These are phyloP conservation scores for Trichoderma asperellum DNA, from an alignment of 2,329 filamentous ascomycete species.

Conservation along the genomic window DNA sequence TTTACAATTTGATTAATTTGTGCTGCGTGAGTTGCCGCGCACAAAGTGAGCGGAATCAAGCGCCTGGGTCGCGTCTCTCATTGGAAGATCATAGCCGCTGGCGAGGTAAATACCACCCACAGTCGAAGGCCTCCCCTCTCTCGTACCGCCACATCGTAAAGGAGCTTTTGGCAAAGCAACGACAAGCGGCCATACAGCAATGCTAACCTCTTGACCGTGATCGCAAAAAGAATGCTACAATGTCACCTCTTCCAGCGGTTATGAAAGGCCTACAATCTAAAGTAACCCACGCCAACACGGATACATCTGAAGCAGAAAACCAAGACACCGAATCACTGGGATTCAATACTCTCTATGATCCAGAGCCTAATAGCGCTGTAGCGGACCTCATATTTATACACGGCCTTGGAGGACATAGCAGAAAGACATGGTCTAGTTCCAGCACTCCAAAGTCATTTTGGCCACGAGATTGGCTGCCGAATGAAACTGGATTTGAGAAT, in stretches of 20 bases:
- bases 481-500: conserved; percentile 14
- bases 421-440: conserved; percentile 27
- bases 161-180: neutral
- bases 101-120: neutral
- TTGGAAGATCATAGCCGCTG: neutral
- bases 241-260: conserved; percentile 5
- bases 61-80: neutral
- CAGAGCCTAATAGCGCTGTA: neutral
- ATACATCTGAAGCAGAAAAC: neutral
- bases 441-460: conserved; percentile 4
- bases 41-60: neutral
- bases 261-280: conserved; percentile 9
- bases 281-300: neutral
- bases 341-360: conserved; percentile 20
- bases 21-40: neutral
- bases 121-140: neutral
- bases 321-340: conserved; percentile 20
- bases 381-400: conserved; percentile 28
- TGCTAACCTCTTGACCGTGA: neutral
- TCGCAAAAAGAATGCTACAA: neutral
- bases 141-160: neutral
- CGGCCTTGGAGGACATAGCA: conserved; percentile 25
- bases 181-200: neutral
- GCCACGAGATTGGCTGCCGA: conserved; percentile 26
- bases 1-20: neutral